Percentiles rank a stretch among this genome's conserved stretches.
Conservation (phyloP, 371 early-diverging fungal species). For the Rhizomucor pusillus region DNA sequence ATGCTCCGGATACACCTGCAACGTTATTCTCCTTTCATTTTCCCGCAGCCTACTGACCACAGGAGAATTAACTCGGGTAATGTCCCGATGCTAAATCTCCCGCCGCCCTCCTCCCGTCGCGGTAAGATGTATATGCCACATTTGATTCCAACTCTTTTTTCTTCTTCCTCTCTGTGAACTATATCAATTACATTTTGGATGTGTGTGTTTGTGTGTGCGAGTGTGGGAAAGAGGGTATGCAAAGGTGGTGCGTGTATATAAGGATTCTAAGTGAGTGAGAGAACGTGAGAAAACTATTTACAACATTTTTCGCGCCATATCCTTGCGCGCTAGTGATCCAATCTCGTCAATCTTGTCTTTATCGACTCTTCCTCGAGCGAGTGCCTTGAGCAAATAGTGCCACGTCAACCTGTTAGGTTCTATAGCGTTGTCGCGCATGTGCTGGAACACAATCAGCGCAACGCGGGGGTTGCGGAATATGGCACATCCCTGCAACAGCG, state of each 20-base stretch:
- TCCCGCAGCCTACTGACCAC: no score
- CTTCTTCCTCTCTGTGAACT: no score
- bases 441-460: conserved; percentile 29
- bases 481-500: conserved; percentile 43
- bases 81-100: no score
- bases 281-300: background rate
- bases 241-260: background rate
- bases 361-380: conserved; percentile 33
- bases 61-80: no score
- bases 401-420: conserved; percentile 35
- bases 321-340: conserved; percentile 18
- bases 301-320: conserved; percentile 2
- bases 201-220: no score
- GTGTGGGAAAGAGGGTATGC: no score
- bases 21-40: no score
- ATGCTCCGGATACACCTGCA: no score
- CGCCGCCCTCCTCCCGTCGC: no score
- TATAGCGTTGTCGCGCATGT: conserved; percentile 35
- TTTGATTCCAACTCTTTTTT: no score
- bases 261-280: background rate
- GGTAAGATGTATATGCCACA: no score
- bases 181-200: no score
- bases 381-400: conserved; percentile 39
- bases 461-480: conserved; percentile 36
- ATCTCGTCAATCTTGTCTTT: conserved; percentile 30